These are phyloP conservation scores for Ascocoryne sarcoides DNA, from an alignment of 2,329 filamentous ascomycete genomes.

Conservation along the genomic window DNA sequence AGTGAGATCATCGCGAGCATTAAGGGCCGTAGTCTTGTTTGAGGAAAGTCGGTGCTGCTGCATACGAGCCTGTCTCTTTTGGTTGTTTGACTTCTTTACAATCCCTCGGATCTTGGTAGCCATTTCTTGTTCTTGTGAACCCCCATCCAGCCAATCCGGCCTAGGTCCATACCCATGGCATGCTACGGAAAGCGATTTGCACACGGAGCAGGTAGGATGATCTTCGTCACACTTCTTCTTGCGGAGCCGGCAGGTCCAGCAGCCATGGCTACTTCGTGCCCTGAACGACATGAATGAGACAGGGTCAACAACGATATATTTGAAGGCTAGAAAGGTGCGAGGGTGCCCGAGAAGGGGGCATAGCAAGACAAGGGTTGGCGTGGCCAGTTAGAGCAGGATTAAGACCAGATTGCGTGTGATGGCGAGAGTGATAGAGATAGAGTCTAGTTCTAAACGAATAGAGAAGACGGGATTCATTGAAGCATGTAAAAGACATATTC, in stretches of 20 bases:
- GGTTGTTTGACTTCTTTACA: constrained; percentile 43
- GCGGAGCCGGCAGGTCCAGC: constrained; percentile 56
- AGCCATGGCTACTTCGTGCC: constrained; percentile 33
- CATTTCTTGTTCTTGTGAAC: constrained; percentile 36
- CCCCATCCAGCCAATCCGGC: constrained; percentile 17
- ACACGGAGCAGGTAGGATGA: constrained; percentile 49
- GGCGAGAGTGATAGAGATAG: too few relatives aligned
- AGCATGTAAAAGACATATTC: too few relatives aligned
- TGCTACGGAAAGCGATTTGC: constrained; percentile 40
- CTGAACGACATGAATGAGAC: background rate
- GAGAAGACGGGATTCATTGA: too few relatives aligned
- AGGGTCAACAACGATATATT: too few relatives aligned
- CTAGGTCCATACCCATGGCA: constrained; percentile 42
- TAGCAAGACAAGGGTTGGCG: too few relatives aligned
- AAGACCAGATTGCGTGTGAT: too few relatives aligned
- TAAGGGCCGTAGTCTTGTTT: background rate
- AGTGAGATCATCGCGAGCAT: background rate
- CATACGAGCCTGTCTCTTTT: constrained; percentile 11
- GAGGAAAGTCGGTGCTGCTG: background rate
- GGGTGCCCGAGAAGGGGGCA: too few relatives aligned
- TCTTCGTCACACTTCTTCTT: constrained; percentile 60
- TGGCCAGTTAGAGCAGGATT: too few relatives aligned
- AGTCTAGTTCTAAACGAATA: too few relatives aligned
- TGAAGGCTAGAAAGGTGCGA: too few relatives aligned
- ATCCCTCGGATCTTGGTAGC: constrained; percentile 43